These are phyloP conservation scores for Syzygium grande DNA, from an alignment of 345 rosid species.

Conservation along the genomic window DNA sequence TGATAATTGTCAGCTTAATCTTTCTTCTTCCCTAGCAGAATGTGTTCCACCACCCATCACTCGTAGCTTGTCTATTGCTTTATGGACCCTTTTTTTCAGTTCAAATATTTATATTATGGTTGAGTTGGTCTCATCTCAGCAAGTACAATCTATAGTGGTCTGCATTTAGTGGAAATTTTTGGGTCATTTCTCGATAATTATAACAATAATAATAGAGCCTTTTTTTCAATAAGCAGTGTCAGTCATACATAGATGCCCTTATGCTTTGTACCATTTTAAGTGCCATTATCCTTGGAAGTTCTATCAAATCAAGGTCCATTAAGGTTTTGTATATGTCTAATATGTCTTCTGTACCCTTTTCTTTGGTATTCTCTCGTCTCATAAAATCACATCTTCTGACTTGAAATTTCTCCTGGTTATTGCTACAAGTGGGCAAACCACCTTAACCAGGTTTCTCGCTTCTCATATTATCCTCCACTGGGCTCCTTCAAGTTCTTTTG, in stretches of 20 bases:
- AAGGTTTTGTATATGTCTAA: not conserved
- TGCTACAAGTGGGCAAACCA: not conserved
- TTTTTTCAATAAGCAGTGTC: not conserved
- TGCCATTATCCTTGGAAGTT: not conserved
- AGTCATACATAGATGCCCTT: not conserved
- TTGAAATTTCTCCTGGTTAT: not conserved
- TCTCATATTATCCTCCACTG: not conserved
- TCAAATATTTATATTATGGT: not conserved
- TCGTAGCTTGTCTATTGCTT: not conserved
- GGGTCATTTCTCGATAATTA: not conserved
- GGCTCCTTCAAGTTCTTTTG: not conserved
- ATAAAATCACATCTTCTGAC: not conserved
- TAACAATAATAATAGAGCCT: not conserved
- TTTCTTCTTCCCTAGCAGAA: not conserved
- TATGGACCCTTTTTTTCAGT: not conserved
- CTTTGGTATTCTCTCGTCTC: not conserved
- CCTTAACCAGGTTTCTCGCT: not conserved
- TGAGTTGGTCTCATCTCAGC: not conserved
- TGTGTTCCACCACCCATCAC: not conserved
- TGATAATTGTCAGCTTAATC: not conserved
- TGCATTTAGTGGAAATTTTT: not conserved
- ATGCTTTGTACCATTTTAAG: not conserved
- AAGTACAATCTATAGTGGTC: not conserved
- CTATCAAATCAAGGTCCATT: not conserved
- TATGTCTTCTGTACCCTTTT: not conserved